phyloP scores from a whole-genome alignment of 2,329 filamentous ascomycete genomes.

The Phaeosphaeria sp. region DNA sequence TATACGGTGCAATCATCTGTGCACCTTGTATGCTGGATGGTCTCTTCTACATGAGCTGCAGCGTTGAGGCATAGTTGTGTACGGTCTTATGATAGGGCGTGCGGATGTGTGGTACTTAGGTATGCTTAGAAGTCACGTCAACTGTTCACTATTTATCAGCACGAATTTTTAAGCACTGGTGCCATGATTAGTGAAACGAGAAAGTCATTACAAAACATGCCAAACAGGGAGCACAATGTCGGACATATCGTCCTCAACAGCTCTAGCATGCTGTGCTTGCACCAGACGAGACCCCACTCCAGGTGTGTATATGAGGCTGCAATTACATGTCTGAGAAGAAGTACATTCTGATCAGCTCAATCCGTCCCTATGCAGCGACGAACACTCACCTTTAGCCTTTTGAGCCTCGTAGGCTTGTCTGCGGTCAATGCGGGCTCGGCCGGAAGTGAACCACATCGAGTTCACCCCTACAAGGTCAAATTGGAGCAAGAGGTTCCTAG shows the following conservation, averaged over 20 bases:
- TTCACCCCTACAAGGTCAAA: not conserved
- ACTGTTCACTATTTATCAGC: too few species aligned
- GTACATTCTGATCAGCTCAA: not conserved
- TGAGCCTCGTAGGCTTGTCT: not conserved
- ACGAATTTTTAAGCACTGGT: too few species aligned
- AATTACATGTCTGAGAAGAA: not conserved
- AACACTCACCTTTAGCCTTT: not conserved
- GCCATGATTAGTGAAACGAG: too few species aligned
- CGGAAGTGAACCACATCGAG: not conserved
- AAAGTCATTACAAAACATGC: too few species aligned
- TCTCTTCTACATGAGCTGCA: too few species aligned
- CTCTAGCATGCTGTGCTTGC: not conserved
- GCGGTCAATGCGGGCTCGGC: not conserved
- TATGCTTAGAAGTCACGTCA: too few species aligned
- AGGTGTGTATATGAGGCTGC: not conserved
- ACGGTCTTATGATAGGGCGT: too few species aligned
- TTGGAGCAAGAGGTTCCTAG: not conserved
- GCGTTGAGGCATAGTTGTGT: too few species aligned
- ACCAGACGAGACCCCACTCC: not conserved
- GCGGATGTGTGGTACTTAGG: too few species aligned
- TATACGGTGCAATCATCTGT: too few species aligned
- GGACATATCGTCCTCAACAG: not conserved
- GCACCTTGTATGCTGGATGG: too few species aligned
- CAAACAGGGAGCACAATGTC: not conserved
- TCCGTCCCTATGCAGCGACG: not conserved